phyloP scores from a whole-genome alignment of 2,329 filamentous ascomycete species.

The Sporothrix protearum region DNA sequence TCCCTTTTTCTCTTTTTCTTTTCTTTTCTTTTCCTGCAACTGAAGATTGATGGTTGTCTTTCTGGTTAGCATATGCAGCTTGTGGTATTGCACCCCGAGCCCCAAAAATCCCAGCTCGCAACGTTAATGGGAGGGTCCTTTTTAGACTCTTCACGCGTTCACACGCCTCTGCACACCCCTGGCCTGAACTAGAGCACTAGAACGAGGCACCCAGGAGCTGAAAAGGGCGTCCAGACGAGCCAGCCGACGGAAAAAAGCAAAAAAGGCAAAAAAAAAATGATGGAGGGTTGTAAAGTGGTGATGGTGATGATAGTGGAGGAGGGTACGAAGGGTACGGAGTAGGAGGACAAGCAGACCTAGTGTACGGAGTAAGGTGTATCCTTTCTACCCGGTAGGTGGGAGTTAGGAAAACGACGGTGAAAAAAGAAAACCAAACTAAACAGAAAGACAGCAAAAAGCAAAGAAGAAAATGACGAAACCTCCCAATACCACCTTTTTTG shows the following conservation, averaged over 20 bases:
- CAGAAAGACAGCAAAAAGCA: background rate
- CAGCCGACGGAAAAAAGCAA: constrained; percentile 1
- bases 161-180: background rate
- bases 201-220: background rate
- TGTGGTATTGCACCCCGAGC: background rate
- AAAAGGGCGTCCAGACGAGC: background rate
- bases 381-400: background rate
- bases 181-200: constrained; percentile 13
- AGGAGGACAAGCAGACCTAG: background rate
- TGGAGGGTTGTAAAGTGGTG: background rate
- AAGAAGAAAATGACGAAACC: background rate
- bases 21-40: background rate
- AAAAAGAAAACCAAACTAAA: constrained; percentile 1
- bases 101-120: background rate
- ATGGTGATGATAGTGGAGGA: background rate
- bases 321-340: background rate
- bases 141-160: background rate
- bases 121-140: background rate
- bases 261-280: constrained; percentile 2
- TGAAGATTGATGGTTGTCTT: background rate
- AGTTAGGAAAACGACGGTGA: background rate
- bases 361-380: too few relatives aligned
- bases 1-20: background rate
- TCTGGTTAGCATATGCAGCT: background rate
- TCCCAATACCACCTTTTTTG: background rate